Base-by-base conservation (phyloP, 306 rosid species). In the Vigna radiata region DNA sequence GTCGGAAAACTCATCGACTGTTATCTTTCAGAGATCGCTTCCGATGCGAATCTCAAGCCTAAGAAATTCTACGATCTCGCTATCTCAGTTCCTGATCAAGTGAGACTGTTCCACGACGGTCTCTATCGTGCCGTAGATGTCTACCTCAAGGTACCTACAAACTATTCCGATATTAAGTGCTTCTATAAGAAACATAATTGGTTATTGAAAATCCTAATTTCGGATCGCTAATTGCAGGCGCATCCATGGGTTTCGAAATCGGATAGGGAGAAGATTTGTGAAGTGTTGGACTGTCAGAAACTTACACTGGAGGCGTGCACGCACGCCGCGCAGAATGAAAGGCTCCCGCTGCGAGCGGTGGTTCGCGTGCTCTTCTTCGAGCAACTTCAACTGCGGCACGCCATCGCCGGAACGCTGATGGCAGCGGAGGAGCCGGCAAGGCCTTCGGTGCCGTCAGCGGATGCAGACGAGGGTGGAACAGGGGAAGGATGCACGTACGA, bases 251-350 rank as follows among this genome's bases (percentile, higher is more conserved):
- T 61, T 31, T 61, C 68, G 46, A 61, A 61, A 61, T 61, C 44
- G 1, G 68, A 61, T 31, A 61, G 23, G 68, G 68, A 61, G 23
- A 61, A 61, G 13, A 61, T 61, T 31, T 31, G 46, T 61, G 46
- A 7, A 16, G 44, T 61, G 46, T 61, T 61, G 46, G 46, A 61
- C 14, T 61, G 44, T 21, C 44, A 33, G 68, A 61, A 61, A 43
- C 68, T 31, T 15, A 61, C 46, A 11, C 44, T 92, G 2, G 96
- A 92, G 46, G 97, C 97, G 16, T 90, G 97, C 86, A 90, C 94
- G 12, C 97, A 92, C 89, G 97, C 97, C 3, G 91, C 97, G 23
- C 97, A 90, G 86, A 92, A 92, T 82, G 97, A 92, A 70, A 91
- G 96, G 15, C 86, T 92, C 18, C 97, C 97, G 1, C 41, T 92